Conservation (phyloP, 306 rosid species). For the Citrullus colocynthis region DNA sequence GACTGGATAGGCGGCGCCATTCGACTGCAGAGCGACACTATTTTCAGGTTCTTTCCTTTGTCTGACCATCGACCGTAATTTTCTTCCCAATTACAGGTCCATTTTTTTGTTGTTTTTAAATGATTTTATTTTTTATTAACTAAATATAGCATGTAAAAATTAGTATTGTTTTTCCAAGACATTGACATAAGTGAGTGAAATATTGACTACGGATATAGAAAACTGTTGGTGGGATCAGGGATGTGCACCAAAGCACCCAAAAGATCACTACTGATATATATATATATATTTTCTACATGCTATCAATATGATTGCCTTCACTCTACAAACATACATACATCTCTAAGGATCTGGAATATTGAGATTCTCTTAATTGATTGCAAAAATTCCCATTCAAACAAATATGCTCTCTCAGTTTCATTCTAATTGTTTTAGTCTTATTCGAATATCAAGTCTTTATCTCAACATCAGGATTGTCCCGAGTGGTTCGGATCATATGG, state of each 20-base stretch:
- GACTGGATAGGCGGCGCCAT: slow-evolving; percentile 11
- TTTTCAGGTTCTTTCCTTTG: slow-evolving; percentile 8
- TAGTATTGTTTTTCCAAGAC: slow-evolving; percentile 5
- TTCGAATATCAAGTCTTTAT: not conserved
- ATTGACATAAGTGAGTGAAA: slow-evolving; percentile 11
- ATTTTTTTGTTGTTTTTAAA: slow-evolving; percentile 1
- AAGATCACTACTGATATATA: not conserved
- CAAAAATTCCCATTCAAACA: not conserved
- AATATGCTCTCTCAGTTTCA: not conserved
- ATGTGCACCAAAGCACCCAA: not conserved
- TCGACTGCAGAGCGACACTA: not conserved
- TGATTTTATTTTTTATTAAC: slow-evolving; percentile 7
- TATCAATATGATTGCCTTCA: slow-evolving; percentile 1
- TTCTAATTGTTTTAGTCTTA: not conserved
- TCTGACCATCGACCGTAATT: slow-evolving; percentile 1
- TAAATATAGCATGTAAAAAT: slow-evolving; percentile 6
- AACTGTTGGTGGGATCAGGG: slow-evolving; percentile 3
- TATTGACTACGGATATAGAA: slow-evolving; percentile 3
- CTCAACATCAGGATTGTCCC: not conserved
- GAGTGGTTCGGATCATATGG: not conserved
- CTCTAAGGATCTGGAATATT: not conserved
- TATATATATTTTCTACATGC: not conserved
- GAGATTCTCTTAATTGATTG: not conserved
- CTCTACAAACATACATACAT: not conserved
- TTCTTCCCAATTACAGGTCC: not conserved